Conservation (phyloP, 345 rosid species). For the Corchorus olitorius region DNA sequence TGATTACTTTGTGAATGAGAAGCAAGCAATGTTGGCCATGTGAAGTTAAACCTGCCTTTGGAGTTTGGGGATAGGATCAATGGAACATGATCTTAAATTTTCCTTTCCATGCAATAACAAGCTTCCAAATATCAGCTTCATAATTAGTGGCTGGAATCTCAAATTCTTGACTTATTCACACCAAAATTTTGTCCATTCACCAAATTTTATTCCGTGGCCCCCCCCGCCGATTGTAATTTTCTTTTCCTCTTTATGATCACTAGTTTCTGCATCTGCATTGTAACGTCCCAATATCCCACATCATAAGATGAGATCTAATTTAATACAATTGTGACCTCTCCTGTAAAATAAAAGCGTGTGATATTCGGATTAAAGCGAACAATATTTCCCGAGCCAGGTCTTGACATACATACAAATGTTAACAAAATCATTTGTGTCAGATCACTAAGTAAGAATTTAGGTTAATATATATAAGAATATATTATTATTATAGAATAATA, state of each 20-base stretch:
- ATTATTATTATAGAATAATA: neutral
- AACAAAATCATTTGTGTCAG: no score
- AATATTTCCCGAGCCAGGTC: no score
- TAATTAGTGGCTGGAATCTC: neutral
- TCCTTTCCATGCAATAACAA: slow-evolving; percentile 1
- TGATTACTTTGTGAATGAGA: slow-evolving; percentile 10
- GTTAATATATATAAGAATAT: no score
- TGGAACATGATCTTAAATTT: neutral
- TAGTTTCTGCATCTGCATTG: neutral
- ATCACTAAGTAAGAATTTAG: no score
- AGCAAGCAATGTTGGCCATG: neutral
- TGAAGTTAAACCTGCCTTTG: neutral
- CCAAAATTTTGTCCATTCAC: neutral
- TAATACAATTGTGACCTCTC: no score
- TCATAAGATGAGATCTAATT: no score
- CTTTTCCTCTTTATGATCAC: neutral
- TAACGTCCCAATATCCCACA: no score
- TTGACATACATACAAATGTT: no score
- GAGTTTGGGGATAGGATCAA: neutral
- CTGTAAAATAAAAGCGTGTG: no score
- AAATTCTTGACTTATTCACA: neutral
- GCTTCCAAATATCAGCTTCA: neutral
- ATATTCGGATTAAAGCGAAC: no score
- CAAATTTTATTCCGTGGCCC: neutral
- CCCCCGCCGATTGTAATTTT: neutral